phyloP scores from a whole-genome alignment of 345 rosid genomes.

The Arabidopsis suecica region DNA sequence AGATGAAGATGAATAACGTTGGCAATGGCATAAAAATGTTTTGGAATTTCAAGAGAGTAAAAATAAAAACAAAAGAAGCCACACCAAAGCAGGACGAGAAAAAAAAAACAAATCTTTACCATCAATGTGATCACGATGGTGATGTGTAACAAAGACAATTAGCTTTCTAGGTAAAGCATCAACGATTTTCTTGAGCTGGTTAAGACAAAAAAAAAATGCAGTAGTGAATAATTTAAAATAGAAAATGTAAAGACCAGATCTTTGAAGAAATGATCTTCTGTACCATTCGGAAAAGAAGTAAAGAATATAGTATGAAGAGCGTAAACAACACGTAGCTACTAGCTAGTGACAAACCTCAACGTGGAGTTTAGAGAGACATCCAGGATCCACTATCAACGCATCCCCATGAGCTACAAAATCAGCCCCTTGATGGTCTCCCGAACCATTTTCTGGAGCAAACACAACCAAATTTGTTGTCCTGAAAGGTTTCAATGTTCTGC shows the following conservation, averaged over 20 bases:
- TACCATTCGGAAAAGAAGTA: neutral
- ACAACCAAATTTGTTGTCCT: constrained; percentile 77
- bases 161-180: constrained; percentile 74
- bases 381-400: constrained; percentile 89
- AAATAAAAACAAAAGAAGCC: constrained; percentile 3
- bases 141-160: constrained; percentile 85
- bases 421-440: constrained; percentile 43
- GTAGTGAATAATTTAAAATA: neutral
- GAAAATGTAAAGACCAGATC: neutral
- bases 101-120: constrained; percentile 52
- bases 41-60: constrained; percentile 10
- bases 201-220: constrained; percentile 43
- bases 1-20: constrained; percentile 22
- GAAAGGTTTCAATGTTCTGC: constrained; percentile 75
- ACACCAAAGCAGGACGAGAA: constrained; percentile 18
- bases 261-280: constrained; percentile 3
- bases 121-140: constrained; percentile 83
- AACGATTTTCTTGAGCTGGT: constrained; percentile 71
- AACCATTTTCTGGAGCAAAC: constrained; percentile 60
- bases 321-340: neutral
- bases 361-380: constrained; percentile 61
- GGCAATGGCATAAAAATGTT: neutral
- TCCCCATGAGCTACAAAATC: constrained; percentile 64
- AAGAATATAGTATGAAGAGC: neutral
- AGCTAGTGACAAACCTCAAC: constrained; percentile 56